Base-by-base conservation (phyloP, 2,329 filamentous ascomycete species). In the Gaeumannomyces sp. region DNA sequence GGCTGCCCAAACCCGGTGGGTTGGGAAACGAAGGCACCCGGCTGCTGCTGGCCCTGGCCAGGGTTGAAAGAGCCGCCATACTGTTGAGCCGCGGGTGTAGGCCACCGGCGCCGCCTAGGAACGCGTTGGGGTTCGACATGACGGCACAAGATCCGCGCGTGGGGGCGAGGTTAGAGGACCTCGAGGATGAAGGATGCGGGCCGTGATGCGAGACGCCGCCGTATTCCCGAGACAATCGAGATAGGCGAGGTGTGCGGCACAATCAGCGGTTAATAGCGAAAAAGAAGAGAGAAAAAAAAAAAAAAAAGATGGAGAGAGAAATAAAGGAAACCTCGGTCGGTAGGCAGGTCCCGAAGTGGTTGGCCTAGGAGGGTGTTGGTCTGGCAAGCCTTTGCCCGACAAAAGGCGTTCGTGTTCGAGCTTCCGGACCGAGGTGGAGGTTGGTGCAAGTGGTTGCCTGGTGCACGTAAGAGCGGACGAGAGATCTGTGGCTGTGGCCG, bases 41-140 rank as follows among this genome's bases (percentile, higher is more conserved):
- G 84, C 71, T 83, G 83, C 69, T 76, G 79, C 67, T 79, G 79
- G 66, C 77, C 78, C 64, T 73, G 71, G n/a, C 75, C 76, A 69
- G 77, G 72, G 62, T 76, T 75, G 73, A 84, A 82, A 67, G 82
- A 79, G 73, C 78, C 76, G 70, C 81, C 82, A 79, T 81, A 85
- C 70, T 85, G 86, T 73, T 85, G 87, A 68, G 82, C 82, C 69
- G 85, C 85, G 64, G 90, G 67, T 88, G 90, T 75, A 89, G 86
- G 81, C 83, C 89, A 75, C 89, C 92, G 79, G 88, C 90, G 77
- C 92, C 92, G 73, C 92, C 92, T 73, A 96, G 80, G 77, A 89
- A 97, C 69, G 91, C 89, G 81, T 91, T 96, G 70, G 92, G 91
- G 76, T 89, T 92, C 70, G 92, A 95, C 45, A 53, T 53, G 45